These are phyloP conservation scores for Cutaneotrichosporon sp. DNA, from an alignment of 1,284 basidiomycete genomes.

Conservation along the genomic window DNA sequence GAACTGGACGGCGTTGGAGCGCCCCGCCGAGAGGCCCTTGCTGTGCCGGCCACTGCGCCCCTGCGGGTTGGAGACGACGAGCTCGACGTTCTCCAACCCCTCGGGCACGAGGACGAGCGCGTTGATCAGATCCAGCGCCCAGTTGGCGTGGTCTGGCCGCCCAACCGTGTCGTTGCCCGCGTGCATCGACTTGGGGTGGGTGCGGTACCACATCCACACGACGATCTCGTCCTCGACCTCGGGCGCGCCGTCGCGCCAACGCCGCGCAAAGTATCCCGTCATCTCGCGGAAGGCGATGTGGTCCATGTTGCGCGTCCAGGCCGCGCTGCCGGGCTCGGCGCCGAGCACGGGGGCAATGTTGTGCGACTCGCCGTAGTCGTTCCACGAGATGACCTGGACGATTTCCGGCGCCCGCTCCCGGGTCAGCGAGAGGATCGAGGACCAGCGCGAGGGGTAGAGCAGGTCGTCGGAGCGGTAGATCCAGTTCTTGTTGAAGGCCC, in stretches of 20 bases:
- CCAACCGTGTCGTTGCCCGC: constrained; percentile 37
- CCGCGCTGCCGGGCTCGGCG: constrained; percentile 48
- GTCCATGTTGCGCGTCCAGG: constrained; percentile 48
- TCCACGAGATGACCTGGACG: constrained; percentile 54
- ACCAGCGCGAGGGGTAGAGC: constrained; percentile 48
- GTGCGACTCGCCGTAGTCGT: constrained; percentile 54
- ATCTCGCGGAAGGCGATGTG: constrained; percentile 51
- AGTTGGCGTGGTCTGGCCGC: constrained; percentile 42
- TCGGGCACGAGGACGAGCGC: constrained; percentile 32
- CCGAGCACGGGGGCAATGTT: constrained; percentile 49
- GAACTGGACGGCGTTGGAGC: constrained; percentile 30
- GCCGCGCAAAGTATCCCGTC: constrained; percentile 37
- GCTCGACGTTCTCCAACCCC: constrained; percentile 18
- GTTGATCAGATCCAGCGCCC: constrained; percentile 51
- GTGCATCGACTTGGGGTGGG: constrained; percentile 30
- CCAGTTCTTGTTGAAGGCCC: constrained; percentile 54
- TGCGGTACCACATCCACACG: constrained; percentile 49
- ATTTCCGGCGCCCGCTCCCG: constrained; percentile 37
- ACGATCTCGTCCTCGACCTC: constrained; percentile 22
- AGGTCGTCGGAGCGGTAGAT: constrained; percentile 54
- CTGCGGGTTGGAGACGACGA: constrained; percentile 25
- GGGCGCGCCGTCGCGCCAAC: constrained; percentile 35
- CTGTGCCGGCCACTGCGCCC: neutral
- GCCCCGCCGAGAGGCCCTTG: constrained; percentile 21
- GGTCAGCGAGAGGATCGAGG: constrained; percentile 36